Evolutionary conservation across 192 early-diverging fungal genomes (phyloP).

Genomic region (Coemansia sp.): DNA sequence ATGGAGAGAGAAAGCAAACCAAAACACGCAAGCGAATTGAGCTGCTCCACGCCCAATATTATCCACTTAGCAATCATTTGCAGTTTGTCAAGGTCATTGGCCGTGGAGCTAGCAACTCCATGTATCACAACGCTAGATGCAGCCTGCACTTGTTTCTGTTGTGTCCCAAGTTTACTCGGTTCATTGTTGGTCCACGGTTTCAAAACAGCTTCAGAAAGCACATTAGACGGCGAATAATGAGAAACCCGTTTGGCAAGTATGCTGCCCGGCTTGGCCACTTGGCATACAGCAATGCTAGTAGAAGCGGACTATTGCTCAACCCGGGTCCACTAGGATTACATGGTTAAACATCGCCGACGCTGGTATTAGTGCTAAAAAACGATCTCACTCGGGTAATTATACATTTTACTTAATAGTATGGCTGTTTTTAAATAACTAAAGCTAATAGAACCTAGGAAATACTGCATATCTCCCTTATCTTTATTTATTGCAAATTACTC

Average conservation of each 20-base stretch:
- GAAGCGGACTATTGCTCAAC: too few relatives aligned
- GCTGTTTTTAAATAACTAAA: too few relatives aligned
- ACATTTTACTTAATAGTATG: too few relatives aligned
- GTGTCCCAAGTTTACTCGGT: constrained; percentile 3
- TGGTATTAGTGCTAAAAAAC: too few relatives aligned
- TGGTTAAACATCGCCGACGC: too few relatives aligned
- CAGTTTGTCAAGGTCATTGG: not conserved
- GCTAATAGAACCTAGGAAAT: too few relatives aligned
- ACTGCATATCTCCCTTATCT: too few relatives aligned
- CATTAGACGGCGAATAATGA: not conserved
- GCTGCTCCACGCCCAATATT: not conserved
- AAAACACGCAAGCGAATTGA: not conserved
- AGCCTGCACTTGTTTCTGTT: not conserved
- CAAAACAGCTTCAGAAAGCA: not conserved
- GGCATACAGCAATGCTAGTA: not conserved
- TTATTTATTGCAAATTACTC: too few relatives aligned
- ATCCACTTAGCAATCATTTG: not conserved
- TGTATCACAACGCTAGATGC: not conserved
- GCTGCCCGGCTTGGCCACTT: not conserved
- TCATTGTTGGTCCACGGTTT: not conserved
- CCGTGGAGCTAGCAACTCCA: not conserved
- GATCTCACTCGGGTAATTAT: too few relatives aligned
- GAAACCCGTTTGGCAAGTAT: not conserved
- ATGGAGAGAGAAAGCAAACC: not conserved
- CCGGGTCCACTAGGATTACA: too few relatives aligned